A percentile compares a stretch with the other conserved stretches of the same genome.
phyloP scores from a whole-genome alignment of 441 rosid species.

The Populus hybrid region DNA sequence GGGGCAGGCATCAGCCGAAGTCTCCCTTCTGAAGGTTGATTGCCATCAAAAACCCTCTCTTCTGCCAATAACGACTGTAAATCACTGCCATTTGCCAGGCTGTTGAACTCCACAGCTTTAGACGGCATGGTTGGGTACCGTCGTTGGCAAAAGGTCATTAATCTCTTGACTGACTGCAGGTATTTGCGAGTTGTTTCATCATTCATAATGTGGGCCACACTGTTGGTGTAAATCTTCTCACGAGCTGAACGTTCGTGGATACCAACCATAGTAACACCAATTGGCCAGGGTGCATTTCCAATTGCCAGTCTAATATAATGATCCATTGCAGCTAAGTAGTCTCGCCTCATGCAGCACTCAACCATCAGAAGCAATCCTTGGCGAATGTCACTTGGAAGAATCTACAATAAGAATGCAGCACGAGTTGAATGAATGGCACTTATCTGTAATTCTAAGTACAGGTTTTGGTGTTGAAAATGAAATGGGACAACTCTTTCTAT shows the following conservation, averaged over 20 bases:
- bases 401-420: slow-evolving; percentile 33
- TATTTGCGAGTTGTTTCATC: slow-evolving; percentile 97
- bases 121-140: slow-evolving; percentile 90
- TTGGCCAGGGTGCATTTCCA: slow-evolving; percentile 98
- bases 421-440: background rate
- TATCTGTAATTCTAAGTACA: background rate
- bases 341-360: slow-evolving; percentile 76
- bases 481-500: background rate
- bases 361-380: slow-evolving; percentile 80
- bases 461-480: background rate
- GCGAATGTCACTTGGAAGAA: slow-evolving; percentile 79
- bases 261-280: slow-evolving; percentile 99
- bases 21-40: slow-evolving; percentile 52
- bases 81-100: slow-evolving; percentile 94
- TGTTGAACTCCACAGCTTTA: slow-evolving; percentile 93
- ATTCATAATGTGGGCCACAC: slow-evolving; percentile 97
- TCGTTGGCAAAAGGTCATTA: slow-evolving; percentile 93
- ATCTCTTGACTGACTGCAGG: slow-evolving; percentile 83
- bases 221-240: slow-evolving; percentile 90
- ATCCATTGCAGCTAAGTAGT: slow-evolving; percentile 97
- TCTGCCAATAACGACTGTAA: slow-evolving; percentile 79
- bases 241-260: slow-evolving; percentile 98
- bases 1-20: slow-evolving; percentile 71
- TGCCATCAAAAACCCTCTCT: slow-evolving; percentile 46
- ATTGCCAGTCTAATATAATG: slow-evolving; percentile 88